phyloP scores from a whole-genome alignment of 306 rosid genomes.

The Crataegus laevigata region DNA sequence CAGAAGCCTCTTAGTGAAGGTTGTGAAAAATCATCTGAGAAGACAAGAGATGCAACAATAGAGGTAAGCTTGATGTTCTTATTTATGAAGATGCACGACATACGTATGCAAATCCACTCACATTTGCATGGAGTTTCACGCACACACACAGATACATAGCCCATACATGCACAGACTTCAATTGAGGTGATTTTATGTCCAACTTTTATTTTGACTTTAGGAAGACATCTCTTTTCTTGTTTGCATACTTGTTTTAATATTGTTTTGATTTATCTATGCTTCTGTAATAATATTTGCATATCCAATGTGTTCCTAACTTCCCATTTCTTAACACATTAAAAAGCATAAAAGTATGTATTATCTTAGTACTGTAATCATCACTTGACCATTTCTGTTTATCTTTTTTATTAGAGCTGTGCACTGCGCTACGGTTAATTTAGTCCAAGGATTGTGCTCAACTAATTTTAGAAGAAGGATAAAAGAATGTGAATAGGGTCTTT shows the following conservation, averaged over 20 bases:
- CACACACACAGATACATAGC: neutral
- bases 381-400: neutral
- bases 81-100: neutral
- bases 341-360: neutral
- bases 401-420: neutral
- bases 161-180: neutral
- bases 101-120: neutral
- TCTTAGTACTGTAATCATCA: neutral
- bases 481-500: neutral
- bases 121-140: too few species aligned
- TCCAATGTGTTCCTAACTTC: neutral
- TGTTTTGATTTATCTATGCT: neutral
- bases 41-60: conserved; percentile 20
- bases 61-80: conserved; percentile 33
- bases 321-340: neutral
- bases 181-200: neutral
- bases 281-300: neutral
- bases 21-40: conserved; percentile 20
- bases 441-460: neutral
- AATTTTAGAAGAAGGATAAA: neutral
- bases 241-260: neutral
- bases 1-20: conserved; percentile 22
- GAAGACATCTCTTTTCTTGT: neutral
- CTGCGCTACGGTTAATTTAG: neutral
- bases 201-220: neutral